phyloP scores from a whole-genome alignment of 2,329 filamentous ascomycete species.

The Didymella sp. region DNA sequence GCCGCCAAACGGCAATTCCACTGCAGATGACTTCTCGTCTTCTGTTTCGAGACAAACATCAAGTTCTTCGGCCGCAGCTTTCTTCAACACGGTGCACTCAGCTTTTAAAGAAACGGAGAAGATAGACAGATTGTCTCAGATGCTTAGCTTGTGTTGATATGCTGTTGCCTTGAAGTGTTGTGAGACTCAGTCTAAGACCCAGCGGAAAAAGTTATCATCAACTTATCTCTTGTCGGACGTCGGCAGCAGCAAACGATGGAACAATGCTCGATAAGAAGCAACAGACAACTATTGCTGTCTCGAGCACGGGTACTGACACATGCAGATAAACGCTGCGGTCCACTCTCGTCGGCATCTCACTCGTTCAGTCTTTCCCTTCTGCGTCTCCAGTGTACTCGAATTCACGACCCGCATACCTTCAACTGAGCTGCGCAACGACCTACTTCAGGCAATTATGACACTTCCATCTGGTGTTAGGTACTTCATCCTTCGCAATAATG shows the following conservation, averaged over 20 bases:
- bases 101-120: neutral
- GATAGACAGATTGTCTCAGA: neutral
- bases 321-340: constrained; percentile 2
- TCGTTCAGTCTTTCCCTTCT: neutral
- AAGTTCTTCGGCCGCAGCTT: neutral
- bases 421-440: neutral
- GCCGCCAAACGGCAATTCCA: neutral
- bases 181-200: neutral
- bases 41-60: neutral
- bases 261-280: neutral
- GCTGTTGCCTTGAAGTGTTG: neutral
- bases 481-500: constrained; percentile 49
- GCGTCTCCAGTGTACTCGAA: neutral
- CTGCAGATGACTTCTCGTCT: neutral
- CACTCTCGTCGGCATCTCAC: neutral
- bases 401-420: neutral
- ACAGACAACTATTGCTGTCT: constrained; percentile 27
- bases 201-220: neutral
- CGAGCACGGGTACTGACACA: constrained; percentile 3
- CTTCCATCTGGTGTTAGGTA: constrained; percentile 26
- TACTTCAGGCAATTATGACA: constrained; percentile 13
- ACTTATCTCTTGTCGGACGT: neutral
- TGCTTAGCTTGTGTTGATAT: neutral
- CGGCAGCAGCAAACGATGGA: neutral
- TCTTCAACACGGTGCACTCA: neutral